Evolutionary conservation across 169 alveolate species (phyloP).

Genomic region (Cyclospora cayetanensis): DNA sequence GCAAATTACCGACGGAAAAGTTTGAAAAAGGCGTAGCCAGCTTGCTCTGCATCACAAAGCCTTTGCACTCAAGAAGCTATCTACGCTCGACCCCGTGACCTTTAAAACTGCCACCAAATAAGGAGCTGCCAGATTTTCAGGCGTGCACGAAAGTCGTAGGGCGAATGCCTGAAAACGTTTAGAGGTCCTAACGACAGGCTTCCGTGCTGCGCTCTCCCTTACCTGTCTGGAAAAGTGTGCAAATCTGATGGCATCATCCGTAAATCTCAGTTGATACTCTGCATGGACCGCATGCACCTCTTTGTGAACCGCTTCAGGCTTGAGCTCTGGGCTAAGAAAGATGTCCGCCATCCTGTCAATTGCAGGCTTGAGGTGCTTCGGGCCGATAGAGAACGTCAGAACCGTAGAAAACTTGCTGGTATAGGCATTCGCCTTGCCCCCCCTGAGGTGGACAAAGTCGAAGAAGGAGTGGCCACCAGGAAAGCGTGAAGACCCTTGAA

Average conservation of each 20-base stretch:
- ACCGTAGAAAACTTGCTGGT: constrained; percentile 13
- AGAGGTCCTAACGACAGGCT: no score
- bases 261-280: constrained; percentile 35
- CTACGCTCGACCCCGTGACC: no score
- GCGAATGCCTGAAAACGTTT: no score
- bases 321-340: constrained; percentile 1
- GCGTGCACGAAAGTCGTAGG: no score
- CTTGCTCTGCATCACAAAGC: not conserved
- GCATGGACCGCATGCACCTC: constrained; percentile 44
- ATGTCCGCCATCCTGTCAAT: not conserved
- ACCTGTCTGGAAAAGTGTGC: constrained; percentile 6
- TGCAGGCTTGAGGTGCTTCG: not conserved
- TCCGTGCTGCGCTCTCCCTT: no score
- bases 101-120: no score
- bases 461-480: not conserved
- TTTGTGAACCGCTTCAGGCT: not conserved
- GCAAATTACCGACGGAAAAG: constrained; percentile 27
- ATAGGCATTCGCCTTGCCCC: constrained; percentile 47
- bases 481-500: constrained; percentile 79
- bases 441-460: constrained; percentile 25
- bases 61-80: no score
- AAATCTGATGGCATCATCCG: constrained; percentile 29
- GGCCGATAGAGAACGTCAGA: not conserved
- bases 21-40: not conserved
- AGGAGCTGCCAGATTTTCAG: no score